Evolutionary conservation across 805 yeast species (phyloP), one percentile per base, ranked within the genome.

Genomic region (Kodamaea neixiangensis): DNA sequence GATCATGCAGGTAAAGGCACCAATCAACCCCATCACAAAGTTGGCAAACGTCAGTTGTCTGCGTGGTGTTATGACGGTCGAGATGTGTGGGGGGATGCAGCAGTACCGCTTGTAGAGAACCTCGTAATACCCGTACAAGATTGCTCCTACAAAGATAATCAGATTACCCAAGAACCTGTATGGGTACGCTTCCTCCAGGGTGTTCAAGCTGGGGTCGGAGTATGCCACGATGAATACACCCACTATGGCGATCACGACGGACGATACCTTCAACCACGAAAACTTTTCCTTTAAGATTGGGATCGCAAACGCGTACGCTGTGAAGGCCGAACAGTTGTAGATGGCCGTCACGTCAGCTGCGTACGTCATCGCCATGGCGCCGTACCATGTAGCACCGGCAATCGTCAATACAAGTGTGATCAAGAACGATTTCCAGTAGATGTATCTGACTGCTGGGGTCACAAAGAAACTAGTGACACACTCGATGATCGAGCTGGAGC

Each of bases 301-400:
- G 21, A 90, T 83, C 3, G 96, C 89, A 67, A 90, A 89, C 13
- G 88, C 80, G 61, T 90, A 85, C 0, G 96, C 96, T 3, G 92
- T 86, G 65, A 90, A 90, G 0, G 96, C 96, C 13, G 93, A 85
- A 64, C 94, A 89, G 70, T 90, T 89, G 70, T 89, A 90, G 53
- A 89, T 89, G 2, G 97, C 97, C 2, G 96, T 90, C 34, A 90
- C 86, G 60, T 90, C 96, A 2, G 89, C 77, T 0, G 96, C 89
- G 22, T 91, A 86, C 0, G 96, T 84, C 62, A 87, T 68, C 25
- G 83, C 76, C 83, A 90, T 88, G 9, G 96, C 87, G 14, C 87
- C 78, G 63, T 89, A 90, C 97, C 97, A 89, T 1, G 96, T 81
- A 15, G 80, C 73, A 1, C 96, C 96, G 0, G 96, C 96, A 1